Evolutionary conservation across 352 stramenopile species (phyloP), one percentile per base, ranked within the genome.

Genomic region (Globisporangium orthogonon): DNA sequence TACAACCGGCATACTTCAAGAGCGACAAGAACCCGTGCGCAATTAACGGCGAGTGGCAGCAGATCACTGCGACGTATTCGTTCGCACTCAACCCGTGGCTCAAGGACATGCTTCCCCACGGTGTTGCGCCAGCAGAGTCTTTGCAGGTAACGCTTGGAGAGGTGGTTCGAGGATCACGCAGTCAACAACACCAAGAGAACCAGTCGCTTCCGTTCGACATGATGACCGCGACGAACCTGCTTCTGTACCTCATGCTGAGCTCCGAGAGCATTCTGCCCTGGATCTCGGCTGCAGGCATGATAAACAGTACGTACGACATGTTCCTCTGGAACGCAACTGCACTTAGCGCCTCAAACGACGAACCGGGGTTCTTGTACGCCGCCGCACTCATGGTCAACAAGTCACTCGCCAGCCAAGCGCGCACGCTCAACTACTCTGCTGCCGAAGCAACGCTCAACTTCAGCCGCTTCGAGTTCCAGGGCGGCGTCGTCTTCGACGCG

Each of bases 11-110:
- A n/a, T 61, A 61, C n/a, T 39, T 68, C 23, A 71, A 66, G 41
- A 41, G 37, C 9, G 58, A 15, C 0, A 45, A 50, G 15, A 74
- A 67, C 10, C 29, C 18, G 10, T 78, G 70, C 4, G 56, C 70
- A 37, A 57, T 54, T 4, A 60, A 61, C 47, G 67, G 65, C 4
- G 61, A 67, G 35, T 74, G 65, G 67, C 56, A 63, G 0, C 67
- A 72, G 28, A 64, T 73, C 23, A 56, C 59, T 7, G 71, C 44
- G 30, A 72, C 62, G 13, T 70, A 76, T 43, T 63, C 65, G 18
- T 76, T 78, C 33, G 58, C 71, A 18, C 47, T 58, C 7, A 71
- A 65, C 6, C 44, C 68, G n/a, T 78, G 70, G 67, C 53, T 78
- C 29, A 35, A 59, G 13, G 55, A 76, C n/a, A 30, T 78, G 46